These are phyloP conservation scores for Penicillium odoratum DNA, from an alignment of 495 filamentous ascomycete species.

Conservation along the genomic window DNA sequence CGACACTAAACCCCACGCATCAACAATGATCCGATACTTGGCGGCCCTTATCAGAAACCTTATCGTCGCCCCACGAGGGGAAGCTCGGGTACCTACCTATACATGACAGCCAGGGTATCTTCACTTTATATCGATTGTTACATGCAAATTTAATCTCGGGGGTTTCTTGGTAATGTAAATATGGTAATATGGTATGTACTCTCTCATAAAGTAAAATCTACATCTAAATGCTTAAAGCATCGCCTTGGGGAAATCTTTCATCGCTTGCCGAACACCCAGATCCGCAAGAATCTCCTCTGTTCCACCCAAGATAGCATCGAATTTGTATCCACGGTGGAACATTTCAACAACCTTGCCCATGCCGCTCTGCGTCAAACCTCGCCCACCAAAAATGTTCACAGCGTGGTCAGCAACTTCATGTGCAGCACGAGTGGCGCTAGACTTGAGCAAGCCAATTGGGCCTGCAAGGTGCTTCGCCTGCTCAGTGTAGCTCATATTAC, in stretches of 20 bases:
- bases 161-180: not conserved
- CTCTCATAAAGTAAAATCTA: not conserved
- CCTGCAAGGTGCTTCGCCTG: constrained; percentile 75
- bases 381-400: constrained; percentile 84
- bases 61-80: constrained; percentile 3
- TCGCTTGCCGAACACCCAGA: constrained; percentile 77
- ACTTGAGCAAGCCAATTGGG: constrained; percentile 83
- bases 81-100: not conserved
- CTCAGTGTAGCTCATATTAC: constrained; percentile 76
- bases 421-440: constrained; percentile 69
- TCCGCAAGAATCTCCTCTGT: constrained; percentile 84
- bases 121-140: not conserved
- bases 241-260: constrained; percentile 80
- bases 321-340: constrained; percentile 85
- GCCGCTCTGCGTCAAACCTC: constrained; percentile 75
- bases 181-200: no score
- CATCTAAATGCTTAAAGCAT: constrained; percentile 57
- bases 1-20: constrained; percentile 4
- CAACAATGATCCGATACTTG: constrained; percentile 6
- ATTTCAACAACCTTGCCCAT: constrained; percentile 82
- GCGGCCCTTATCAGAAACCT: constrained; percentile 3
- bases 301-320: constrained; percentile 83
- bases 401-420: constrained; percentile 82
- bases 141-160: not conserved
- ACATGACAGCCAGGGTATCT: no score